Conservation (phyloP, 441 rosid genomes). For the Brassica balearica region DNA sequence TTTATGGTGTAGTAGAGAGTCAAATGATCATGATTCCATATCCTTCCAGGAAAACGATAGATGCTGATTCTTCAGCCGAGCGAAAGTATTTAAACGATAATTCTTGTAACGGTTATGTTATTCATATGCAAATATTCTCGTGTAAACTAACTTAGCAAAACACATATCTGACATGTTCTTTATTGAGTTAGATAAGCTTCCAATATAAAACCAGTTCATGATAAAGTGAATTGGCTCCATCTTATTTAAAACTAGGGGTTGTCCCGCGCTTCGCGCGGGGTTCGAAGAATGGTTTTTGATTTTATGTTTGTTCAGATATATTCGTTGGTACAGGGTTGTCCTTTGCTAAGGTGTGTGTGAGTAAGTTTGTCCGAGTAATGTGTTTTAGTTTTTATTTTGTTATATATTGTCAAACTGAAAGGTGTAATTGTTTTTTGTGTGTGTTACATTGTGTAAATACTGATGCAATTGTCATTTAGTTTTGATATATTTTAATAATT, state of each 20-base stretch:
- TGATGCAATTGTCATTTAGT: too few relatives aligned
- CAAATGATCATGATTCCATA: conserved; percentile 59
- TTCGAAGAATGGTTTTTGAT: too few relatives aligned
- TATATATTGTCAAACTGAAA: too few relatives aligned
- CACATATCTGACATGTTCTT: conserved; percentile 29
- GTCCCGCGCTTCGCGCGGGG: too few relatives aligned
- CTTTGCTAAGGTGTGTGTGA: too few relatives aligned
- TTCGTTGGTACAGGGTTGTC: too few relatives aligned
- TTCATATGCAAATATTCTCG: conserved; percentile 42
- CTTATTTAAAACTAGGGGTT: background rate
- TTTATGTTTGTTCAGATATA: too few relatives aligned
- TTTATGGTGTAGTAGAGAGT: conserved; percentile 65
- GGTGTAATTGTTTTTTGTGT: too few relatives aligned
- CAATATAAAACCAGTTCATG: background rate
- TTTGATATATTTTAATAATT: too few relatives aligned
- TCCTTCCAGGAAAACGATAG: conserved; percentile 47
- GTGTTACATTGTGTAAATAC: too few relatives aligned
- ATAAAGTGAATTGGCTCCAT: background rate
- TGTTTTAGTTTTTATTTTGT: too few relatives aligned
- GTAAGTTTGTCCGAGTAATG: too few relatives aligned
- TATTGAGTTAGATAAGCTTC: background rate
- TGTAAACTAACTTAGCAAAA: conserved; percentile 43
- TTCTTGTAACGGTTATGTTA: conserved; percentile 45
- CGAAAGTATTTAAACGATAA: conserved; percentile 54
- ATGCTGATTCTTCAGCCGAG: conserved; percentile 60